phyloP scores from a whole-genome alignment of 768 basidiomycete species.

The Imleria badia region DNA sequence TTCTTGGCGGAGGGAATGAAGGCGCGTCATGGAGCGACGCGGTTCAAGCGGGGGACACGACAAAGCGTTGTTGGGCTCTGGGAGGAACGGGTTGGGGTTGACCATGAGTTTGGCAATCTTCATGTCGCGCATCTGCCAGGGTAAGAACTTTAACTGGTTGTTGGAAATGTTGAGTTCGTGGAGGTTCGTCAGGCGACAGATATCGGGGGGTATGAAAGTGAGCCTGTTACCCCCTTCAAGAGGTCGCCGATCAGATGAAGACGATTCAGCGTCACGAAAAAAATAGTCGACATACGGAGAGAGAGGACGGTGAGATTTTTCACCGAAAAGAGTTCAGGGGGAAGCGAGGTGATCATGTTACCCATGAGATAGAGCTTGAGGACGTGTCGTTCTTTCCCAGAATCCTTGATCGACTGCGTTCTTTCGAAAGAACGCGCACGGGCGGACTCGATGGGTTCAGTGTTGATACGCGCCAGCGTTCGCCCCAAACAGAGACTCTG shows the following conservation, averaged over 20 bases:
- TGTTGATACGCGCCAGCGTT: conserved; percentile 33
- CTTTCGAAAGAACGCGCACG: conserved; percentile 26
- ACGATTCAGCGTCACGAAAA: not conserved
- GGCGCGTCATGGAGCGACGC: conserved; percentile 16
- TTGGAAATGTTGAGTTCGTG: conserved; percentile 59
- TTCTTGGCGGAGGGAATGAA: conserved; percentile 9
- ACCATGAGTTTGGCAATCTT: conserved; percentile 46
- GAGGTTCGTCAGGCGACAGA: conserved; percentile 51
- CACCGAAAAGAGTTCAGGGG: conserved; percentile 56
- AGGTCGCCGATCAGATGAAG: not conserved
- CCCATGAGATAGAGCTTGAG: conserved; percentile 56
- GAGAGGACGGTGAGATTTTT: conserved; percentile 60
- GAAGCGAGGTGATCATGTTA: conserved; percentile 55
- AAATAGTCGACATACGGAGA: conserved; percentile 48
- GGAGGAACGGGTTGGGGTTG: conserved; percentile 61
- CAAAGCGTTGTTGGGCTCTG: conserved; percentile 20
- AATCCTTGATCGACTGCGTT: conserved; percentile 28
- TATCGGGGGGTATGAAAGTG: conserved; percentile 60
- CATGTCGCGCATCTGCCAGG: conserved; percentile 65
- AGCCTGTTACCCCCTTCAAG: conserved; percentile 56
- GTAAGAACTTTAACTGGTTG: conserved; percentile 59
- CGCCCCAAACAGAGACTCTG: conserved; percentile 26
- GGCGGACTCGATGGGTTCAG: conserved; percentile 32
- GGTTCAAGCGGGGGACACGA: not conserved
- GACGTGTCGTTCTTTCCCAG: conserved; percentile 45